Base-by-base conservation (phyloP, 2,329 filamentous ascomycete species). In the Trichoderma guizhouense region DNA sequence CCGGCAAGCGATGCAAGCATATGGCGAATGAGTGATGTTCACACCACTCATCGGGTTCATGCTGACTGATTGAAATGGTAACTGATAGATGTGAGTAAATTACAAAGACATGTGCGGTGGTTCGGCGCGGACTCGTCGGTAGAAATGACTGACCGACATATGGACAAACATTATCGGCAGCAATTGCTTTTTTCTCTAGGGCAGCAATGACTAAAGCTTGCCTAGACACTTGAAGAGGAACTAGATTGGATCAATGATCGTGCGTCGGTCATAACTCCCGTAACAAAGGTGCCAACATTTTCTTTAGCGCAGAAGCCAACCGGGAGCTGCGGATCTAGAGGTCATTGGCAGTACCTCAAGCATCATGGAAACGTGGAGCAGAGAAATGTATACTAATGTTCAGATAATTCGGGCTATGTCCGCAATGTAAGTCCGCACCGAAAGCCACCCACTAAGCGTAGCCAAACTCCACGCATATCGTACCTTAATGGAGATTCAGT, bases 1-100 rank as follows among this genome's bases (percentile, higher is more conserved):
- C 14, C 71, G 65, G 30, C 66, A 72, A 34, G 63, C 26, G 5
- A 66, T 34, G 43, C 43, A 66, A 26, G 63, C 43, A 30, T 66
- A 66, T 24, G 63, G 26, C 32, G 43, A 66, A 24, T 55, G 43
- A 7, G 63, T 53, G 14, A 53, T 18, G 26, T 24, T 36, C 26
- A 66, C 63, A 7, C 43, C 63, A 24, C 32, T 53, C 43, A 53
- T 66, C 7, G 28, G 63, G 28, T 55, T 21, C 43, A 47, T 66
- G n/a, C 9, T 53, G 18, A 66, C 24, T 18, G 28, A 34, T 24
- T 30, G 34, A 15, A 5, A 15, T 26, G 28, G 11, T 21, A 61
- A 39, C 4, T 39, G 7, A 15, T 15, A 24, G 30, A 24, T 24
- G 11, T 36, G 34, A 61, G 58, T 18, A 61, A 26, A 39, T 34